phyloP scores from a whole-genome alignment of 192 early-diverging fungal genomes.

The Gamsiella multidivaricata region DNA sequence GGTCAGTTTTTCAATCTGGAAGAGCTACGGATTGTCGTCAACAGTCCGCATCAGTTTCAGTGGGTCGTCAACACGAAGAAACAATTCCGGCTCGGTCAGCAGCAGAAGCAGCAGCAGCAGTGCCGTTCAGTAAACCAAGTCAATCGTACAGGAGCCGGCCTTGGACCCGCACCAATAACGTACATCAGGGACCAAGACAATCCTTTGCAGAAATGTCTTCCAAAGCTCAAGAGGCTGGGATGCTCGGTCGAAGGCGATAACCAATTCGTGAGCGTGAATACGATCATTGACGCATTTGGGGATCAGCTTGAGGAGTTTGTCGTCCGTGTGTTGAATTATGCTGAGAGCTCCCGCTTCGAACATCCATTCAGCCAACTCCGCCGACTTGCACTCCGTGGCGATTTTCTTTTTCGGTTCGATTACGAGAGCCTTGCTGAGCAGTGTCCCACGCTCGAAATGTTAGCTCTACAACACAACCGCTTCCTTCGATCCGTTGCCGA shows the following conservation, averaged over 20 bases:
- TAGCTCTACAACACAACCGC: background rate
- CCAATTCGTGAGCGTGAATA: background rate
- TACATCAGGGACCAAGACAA: background rate
- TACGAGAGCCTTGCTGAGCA: background rate
- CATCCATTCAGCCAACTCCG: conserved; percentile 1
- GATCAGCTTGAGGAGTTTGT: conserved; percentile 25
- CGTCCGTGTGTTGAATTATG: background rate
- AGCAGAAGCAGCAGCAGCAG: background rate
- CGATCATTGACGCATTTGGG: conserved; percentile 1
- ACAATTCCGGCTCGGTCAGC: background rate
- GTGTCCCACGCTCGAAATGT: conserved; percentile 15
- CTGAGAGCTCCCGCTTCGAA: background rate
- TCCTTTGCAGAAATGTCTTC: too few relatives aligned
- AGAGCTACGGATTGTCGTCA: conserved; percentile 8
- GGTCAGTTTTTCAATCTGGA: conserved; percentile 5
- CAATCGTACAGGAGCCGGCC: too few relatives aligned
- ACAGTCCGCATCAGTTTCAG: background rate
- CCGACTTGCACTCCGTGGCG: conserved; percentile 14
- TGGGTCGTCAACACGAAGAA: conserved; percentile 19
- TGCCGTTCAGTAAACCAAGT: background rate
- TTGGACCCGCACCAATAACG: background rate
- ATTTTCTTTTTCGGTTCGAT: background rate
- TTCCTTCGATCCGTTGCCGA: background rate
- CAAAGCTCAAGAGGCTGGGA: conserved; percentile 16
- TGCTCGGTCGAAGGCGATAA: too few relatives aligned